phyloP scores from a whole-genome alignment of 805 yeast species.

The Priceomyces melissophilus region DNA sequence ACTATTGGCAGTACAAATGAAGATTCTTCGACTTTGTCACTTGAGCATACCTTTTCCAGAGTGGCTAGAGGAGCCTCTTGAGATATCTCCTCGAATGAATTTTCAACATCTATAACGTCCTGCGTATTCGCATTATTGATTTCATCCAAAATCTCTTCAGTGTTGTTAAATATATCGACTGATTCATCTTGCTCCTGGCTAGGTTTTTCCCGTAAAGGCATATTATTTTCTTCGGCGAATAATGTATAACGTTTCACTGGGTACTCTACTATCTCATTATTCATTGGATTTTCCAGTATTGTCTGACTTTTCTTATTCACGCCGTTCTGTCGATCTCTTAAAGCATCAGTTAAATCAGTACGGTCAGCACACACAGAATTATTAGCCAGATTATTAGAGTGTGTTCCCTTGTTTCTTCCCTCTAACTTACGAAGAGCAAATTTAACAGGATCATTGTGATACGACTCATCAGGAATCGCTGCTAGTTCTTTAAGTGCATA shows the following conservation, averaged over 20 bases:
- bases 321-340: too few relatives aligned
- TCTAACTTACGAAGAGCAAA: slow-evolving; percentile 76
- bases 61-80: slow-evolving; percentile 30
- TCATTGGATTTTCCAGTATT: background rate
- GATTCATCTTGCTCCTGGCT: slow-evolving; percentile 15
- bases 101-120: slow-evolving; percentile 27
- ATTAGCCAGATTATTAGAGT: background rate
- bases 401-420: slow-evolving; percentile 44
- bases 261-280: background rate
- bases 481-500: slow-evolving; percentile 58
- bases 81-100: slow-evolving; percentile 15
- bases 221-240: slow-evolving; percentile 4
- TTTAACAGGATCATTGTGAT: slow-evolving; percentile 64
- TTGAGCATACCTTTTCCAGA: slow-evolving; percentile 7
- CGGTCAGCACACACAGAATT: background rate
- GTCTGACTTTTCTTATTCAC: too few relatives aligned
- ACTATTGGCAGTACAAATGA: background rate
- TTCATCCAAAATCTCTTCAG: slow-evolving; percentile 36
- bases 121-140: slow-evolving; percentile 39
- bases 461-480: slow-evolving; percentile 77
- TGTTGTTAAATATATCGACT: slow-evolving; percentile 14
- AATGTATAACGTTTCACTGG: slow-evolving; percentile 16
- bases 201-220: slow-evolving; percentile 7
- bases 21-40: background rate
- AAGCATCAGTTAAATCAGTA: background rate